Conservation (phyloP, 306 rosid species). For the Elaeagnus macrophylla region DNA sequence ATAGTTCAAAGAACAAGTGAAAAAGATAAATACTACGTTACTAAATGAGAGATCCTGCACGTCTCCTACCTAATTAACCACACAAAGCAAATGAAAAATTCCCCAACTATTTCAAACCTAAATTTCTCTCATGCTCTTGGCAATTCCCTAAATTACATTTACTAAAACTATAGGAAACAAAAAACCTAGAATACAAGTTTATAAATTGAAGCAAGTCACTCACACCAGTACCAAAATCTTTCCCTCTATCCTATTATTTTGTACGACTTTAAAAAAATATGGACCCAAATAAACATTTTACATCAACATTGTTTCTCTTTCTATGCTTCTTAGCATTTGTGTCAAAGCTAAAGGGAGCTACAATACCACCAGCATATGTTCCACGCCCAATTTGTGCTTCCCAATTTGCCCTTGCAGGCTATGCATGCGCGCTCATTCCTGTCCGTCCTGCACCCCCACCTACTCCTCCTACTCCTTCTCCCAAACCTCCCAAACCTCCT, state of each 20-base stretch:
- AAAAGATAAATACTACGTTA: too few relatives aligned
- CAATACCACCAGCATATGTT: not conserved
- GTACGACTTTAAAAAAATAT: slow-evolving; percentile 13
- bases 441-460: slow-evolving; percentile 18
- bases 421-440: slow-evolving; percentile 58
- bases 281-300: slow-evolving; percentile 26
- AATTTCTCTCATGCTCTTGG: slow-evolving; percentile 37
- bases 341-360: slow-evolving; percentile 25
- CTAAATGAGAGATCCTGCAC: slow-evolving; percentile 2
- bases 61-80: slow-evolving; percentile 50
- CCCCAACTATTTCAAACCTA: slow-evolving; percentile 24
- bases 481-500: too few relatives aligned
- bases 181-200: slow-evolving; percentile 21
- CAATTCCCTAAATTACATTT: slow-evolving; percentile 15
- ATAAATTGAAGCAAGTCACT: slow-evolving; percentile 24
- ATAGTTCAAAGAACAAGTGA: too few relatives aligned
- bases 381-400: slow-evolving; percentile 57
- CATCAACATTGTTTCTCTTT: slow-evolving; percentile 14
- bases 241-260: slow-evolving; percentile 12
- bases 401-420: slow-evolving; percentile 60
- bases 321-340: slow-evolving; percentile 11
- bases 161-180: slow-evolving; percentile 14
- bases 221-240: slow-evolving; percentile 17
- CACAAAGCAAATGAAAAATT: slow-evolving; percentile 38
- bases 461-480: slow-evolving; percentile 13